phyloP scores from a whole-genome alignment of 2,329 filamentous ascomycete species.

The Colletotrichum acutatum region DNA sequence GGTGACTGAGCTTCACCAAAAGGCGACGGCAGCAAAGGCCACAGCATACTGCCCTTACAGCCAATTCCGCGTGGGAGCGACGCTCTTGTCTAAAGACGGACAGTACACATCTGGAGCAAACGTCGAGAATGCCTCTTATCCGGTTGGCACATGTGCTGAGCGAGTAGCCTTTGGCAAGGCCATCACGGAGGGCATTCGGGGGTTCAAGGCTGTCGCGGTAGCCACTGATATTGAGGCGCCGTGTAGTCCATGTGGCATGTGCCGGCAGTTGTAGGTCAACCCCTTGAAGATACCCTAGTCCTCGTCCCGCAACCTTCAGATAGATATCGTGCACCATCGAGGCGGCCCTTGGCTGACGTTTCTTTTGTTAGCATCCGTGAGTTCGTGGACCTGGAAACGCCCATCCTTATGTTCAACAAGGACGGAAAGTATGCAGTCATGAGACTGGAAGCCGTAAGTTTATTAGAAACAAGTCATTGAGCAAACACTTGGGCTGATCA shows the following conservation, averaged over 20 bases:
- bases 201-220: constrained; percentile 84
- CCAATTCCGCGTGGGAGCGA: constrained; percentile 88
- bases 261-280: constrained; percentile 82
- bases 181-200: constrained; percentile 67
- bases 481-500: background rate
- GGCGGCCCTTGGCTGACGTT: constrained; percentile 4
- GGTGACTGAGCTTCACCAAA: constrained; percentile 70
- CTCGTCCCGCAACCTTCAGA: background rate
- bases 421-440: constrained; percentile 77
- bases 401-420: constrained; percentile 93
- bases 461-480: background rate
- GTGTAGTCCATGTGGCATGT: constrained; percentile 92
- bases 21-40: constrained; percentile 77
- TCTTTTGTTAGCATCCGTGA: constrained; percentile 74
- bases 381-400: constrained; percentile 75
- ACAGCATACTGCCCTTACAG: constrained; percentile 94
- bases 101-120: constrained; percentile 80
- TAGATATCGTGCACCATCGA: background rate
- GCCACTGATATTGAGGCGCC: constrained; percentile 80
- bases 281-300: background rate
- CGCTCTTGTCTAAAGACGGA: constrained; percentile 70
- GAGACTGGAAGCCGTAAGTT: constrained; percentile 72
- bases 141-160: constrained; percentile 96
- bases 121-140: constrained; percentile 93
- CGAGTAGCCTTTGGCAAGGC: constrained; percentile 88